Evolutionary conservation across 108 stramenopile genomes (phyloP), one percentile per base, ranked within the genome.

Genomic region (Aureococcus anophagefferens): DNA sequence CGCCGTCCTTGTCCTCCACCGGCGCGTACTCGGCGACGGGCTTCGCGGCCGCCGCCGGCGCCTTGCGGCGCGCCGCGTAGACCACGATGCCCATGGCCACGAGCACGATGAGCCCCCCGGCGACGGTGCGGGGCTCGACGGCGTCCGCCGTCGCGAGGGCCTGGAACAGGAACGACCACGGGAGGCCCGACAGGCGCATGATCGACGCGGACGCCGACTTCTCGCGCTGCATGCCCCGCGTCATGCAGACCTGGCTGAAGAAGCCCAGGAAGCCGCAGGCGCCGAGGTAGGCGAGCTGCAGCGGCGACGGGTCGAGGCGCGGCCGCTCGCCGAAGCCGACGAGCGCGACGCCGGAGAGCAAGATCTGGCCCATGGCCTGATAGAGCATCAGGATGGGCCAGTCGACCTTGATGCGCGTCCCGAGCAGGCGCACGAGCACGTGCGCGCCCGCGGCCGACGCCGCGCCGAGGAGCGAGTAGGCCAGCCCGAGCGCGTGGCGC

Each of bases 181-280:
- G 29, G 25, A 74, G 66, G n/a, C 73, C 73, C 63, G 73, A 74
- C 66, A 74, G 31, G 14, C 73, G 73, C 73, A 68, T 68, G 30
- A 35, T 29, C 13, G 73, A 51, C 1, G 73, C 73, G 3, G 73
- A 31, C 4, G 73, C 73, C 5, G 30, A 32, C 51, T 74, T 74
- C 4, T 18, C 73, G 34, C 66, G 25, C 67, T 74, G 73, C 68
- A 74, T 68, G 30, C 73, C 73, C 5, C 65, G 29, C 13, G 73
- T 74, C 73, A 74, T 68, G 5, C 5, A 5, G 31, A 74, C 18
- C 33, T 74, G 73, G 34, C 35, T 36, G 29, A 30, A 9, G 18
- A 35, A 30, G 30, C 73, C 73, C 30, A 67, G 4, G 25, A 31
- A 1, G 35, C 36, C 73, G 33, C 30, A 64, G 18, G 36, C 25